Evolutionary conservation across 2,329 filamentous ascomycete genomes (phyloP), one percentile per base, ranked within the genome.

Genomic region (Rachicladosporium sp.): DNA sequence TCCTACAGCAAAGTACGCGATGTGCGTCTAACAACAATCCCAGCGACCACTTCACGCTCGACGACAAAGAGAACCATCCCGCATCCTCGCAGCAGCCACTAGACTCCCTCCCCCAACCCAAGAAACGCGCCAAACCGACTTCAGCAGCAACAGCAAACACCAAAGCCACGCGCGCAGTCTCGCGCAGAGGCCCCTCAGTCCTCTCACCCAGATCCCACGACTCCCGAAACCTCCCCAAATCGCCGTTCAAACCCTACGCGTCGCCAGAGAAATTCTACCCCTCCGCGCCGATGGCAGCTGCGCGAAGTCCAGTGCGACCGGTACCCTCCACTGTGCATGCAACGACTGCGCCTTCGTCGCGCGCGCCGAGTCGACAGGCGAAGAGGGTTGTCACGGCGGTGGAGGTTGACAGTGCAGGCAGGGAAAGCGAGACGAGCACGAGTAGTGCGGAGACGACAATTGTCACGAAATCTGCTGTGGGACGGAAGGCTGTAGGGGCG

Each of bases 201-300:
- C 69, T 93, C 2, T 93, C 87, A 1, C 86, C 86, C 2, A 81
- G 83, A 38, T 88, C 84, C 0, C 80, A 81, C 43, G 93, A 93
- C 55, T 82, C 82, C 4, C 77, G 83, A 37, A 70, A 82, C 10
- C 65, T 74, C 13, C 74, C 74, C 12, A 73, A 76, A 36, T 74
- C 71, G 1, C 71, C 71, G 1, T 52, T 71, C 41, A 69, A 52
- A 59, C 30, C 48, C 27, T 19, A 19, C 15, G 43, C 48, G 2
- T 73, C 75, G n/a, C 70, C 74, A 10, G 59, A 64, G 15, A 79
- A 80, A 53, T 67, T 73, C 3, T 68, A 70, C 41, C 65, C 33
- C 4, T 31, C 23, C 12, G 34, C n/a, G 66, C 73, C 2, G 71
- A 74, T 15, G 71, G 77, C 15, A 65, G 69, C 10, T 3, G 5